Percentiles rank a stretch among this genome's conserved stretches.
These are phyloP conservation scores for Gautieria morchelliformis DNA, from an alignment of 768 basidiomycete genomes.

Conservation along the genomic window DNA sequence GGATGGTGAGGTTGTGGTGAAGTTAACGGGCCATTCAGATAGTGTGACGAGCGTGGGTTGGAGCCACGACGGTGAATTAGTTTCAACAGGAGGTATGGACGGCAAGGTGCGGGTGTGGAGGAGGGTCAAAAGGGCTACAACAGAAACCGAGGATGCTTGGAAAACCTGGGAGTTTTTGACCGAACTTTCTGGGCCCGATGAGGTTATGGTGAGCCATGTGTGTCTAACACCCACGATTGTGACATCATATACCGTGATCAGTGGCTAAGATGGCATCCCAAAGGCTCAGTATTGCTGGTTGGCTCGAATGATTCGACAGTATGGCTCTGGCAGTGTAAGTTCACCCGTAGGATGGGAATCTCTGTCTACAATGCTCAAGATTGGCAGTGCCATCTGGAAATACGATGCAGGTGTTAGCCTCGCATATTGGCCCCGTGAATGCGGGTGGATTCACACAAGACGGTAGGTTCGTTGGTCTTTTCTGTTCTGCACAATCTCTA, in stretches of 20 bases:
- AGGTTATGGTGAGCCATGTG: slow-evolving; percentile 68
- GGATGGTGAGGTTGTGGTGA: slow-evolving; percentile 70
- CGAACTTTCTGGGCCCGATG: slow-evolving; percentile 87
- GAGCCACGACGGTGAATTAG: slow-evolving; percentile 84
- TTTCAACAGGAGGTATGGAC: slow-evolving; percentile 97
- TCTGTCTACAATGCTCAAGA: slow-evolving; percentile 3
- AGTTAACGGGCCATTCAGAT: slow-evolving; percentile 87
- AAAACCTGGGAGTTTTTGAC: slow-evolving; percentile 91
- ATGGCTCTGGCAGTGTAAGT: slow-evolving; percentile 95
- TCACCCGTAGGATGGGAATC: background rate
- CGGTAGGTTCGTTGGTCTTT: slow-evolving; percentile 32
- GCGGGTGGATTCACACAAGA: slow-evolving; percentile 90
- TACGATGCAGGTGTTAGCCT: slow-evolving; percentile 93
- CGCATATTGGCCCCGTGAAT: slow-evolving; percentile 76
- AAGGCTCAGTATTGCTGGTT: slow-evolving; percentile 76
- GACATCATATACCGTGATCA: slow-evolving; percentile 21
- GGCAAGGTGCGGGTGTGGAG: slow-evolving; percentile 90
- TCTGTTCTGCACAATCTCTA: slow-evolving; percentile 1
- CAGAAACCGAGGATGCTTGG: slow-evolving; percentile 51
- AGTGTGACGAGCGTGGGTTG: slow-evolving; percentile 75
- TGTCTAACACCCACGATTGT: background rate
- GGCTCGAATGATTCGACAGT: slow-evolving; percentile 90
- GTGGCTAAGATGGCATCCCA: slow-evolving; percentile 97
- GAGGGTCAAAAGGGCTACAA: slow-evolving; percentile 36
- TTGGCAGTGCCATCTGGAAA: slow-evolving; percentile 81